phyloP scores from a whole-genome alignment of 75 land plant genomes.

The Chamaecyparis obtusa region DNA sequence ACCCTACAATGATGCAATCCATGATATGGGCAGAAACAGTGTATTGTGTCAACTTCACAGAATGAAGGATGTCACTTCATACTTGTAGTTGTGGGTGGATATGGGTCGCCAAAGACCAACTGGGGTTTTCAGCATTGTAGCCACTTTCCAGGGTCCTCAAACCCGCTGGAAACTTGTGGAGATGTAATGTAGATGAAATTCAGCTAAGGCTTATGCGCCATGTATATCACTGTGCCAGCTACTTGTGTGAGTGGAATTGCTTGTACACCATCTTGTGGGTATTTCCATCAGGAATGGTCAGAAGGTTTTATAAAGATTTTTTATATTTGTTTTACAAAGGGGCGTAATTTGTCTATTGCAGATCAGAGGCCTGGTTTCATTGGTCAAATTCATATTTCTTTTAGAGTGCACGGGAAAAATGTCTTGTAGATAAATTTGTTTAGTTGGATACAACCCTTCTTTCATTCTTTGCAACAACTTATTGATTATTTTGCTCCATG shows the following conservation, averaged over 20 bases:
- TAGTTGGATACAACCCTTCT: not conserved
- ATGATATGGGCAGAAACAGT: not conserved
- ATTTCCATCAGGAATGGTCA: not conserved
- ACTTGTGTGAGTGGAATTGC: not conserved
- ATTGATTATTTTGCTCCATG: not conserved
- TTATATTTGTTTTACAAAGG: not conserved
- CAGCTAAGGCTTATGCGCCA: not conserved
- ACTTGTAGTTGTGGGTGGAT: not conserved
- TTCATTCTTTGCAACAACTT: not conserved
- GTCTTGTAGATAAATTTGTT: constrained; percentile 8
- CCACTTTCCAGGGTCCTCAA: not conserved
- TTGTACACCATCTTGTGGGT: not conserved
- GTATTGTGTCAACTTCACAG: not conserved
- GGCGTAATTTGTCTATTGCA: not conserved
- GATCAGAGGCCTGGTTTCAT: not conserved
- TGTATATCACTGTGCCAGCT: not conserved
- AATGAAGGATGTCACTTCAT: not conserved
- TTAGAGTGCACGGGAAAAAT: not conserved
- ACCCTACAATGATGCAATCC: not conserved
- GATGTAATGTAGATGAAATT: not conserved
- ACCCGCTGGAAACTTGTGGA: not conserved
- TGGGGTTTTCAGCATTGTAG: not conserved
- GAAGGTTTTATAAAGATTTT: not conserved
- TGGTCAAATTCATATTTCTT: not conserved
- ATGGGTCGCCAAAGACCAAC: not conserved